A percentile compares a stretch with the other conserved stretches of the same genome.
Conservation (phyloP, 257 asterid genomes). For the Capsicum baccatum region DNA sequence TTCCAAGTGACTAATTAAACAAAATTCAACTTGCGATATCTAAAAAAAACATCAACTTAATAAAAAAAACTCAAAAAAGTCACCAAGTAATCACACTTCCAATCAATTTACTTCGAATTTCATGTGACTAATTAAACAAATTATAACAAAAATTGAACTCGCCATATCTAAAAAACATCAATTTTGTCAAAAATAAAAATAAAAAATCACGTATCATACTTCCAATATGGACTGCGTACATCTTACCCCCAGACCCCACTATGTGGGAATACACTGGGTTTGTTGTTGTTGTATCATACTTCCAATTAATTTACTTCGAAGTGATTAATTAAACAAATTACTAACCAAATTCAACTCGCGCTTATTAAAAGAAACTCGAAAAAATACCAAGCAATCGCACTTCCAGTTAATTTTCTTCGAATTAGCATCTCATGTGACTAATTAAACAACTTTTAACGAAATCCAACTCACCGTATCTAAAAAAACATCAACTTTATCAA, state of each 20-base stretch:
- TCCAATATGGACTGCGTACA: no score
- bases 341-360: background rate
- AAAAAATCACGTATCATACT: background rate
- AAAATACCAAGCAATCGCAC: background rate
- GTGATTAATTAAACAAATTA: background rate
- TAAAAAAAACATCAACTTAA: no score
- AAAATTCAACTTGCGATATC: background rate
- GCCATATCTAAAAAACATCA: no score
- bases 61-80: background rate
- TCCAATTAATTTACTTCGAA: background rate
- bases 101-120: conserved; percentile 6
- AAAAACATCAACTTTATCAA: no score
- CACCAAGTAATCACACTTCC: background rate
- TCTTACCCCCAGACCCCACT: no score
- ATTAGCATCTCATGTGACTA: background rate
- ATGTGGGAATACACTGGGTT: no score
- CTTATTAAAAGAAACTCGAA: no score
- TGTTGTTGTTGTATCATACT: background rate
- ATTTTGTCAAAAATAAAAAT: no score
- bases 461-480: no score
- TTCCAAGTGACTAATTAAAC: background rate
- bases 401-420: background rate
- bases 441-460: no score
- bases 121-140: background rate
- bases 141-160: background rate